Conservation (phyloP, 495 filamentous ascomycete genomes). For the Darksidea phi region DNA sequence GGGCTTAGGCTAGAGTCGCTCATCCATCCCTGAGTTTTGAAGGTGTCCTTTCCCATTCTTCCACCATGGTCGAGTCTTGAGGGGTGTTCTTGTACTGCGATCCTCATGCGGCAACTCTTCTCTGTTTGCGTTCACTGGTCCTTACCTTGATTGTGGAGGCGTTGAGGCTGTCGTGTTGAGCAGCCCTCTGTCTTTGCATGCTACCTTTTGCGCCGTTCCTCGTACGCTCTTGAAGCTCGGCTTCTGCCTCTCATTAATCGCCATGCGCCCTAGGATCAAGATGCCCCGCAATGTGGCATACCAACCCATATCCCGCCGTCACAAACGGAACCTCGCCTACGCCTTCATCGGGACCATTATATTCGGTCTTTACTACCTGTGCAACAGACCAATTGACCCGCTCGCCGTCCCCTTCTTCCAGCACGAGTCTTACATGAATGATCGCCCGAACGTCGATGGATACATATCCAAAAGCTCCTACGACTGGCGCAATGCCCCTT, state of each 20-base stretch:
- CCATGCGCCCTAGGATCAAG: slow-evolving; percentile 3
- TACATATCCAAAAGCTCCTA: slow-evolving; percentile 20
- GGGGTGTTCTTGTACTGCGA: too few species aligned
- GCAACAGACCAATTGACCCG: slow-evolving; percentile 11
- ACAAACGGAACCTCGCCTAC: slow-evolving; percentile 3
- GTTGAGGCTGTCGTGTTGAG: too few species aligned
- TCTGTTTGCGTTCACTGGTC: too few species aligned
- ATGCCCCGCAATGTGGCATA: neutral
- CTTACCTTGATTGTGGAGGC: too few species aligned
- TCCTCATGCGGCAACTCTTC: too few species aligned
- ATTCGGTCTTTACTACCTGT: slow-evolving; percentile 16
- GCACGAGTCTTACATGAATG: slow-evolving; percentile 30
- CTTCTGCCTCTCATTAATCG: neutral
- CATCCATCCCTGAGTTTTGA: too few species aligned
- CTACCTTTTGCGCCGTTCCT: too few species aligned
- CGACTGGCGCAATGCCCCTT: slow-evolving; percentile 33
- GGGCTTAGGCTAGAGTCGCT: too few species aligned
- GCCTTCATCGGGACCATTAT: neutral
- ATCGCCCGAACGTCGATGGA: slow-evolving; percentile 7
- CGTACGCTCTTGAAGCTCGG: neutral
- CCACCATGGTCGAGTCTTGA: too few species aligned
- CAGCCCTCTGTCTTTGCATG: too few species aligned
- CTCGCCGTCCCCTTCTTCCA: slow-evolving; percentile 15
- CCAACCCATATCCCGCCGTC: slow-evolving; percentile 7
- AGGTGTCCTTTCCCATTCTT: too few species aligned